A percentile compares a stretch with the other conserved stretches of the same genome.
phyloP scores from a whole-genome alignment of 768 basidiomycete genomes.

The Suillus tomentosus region DNA sequence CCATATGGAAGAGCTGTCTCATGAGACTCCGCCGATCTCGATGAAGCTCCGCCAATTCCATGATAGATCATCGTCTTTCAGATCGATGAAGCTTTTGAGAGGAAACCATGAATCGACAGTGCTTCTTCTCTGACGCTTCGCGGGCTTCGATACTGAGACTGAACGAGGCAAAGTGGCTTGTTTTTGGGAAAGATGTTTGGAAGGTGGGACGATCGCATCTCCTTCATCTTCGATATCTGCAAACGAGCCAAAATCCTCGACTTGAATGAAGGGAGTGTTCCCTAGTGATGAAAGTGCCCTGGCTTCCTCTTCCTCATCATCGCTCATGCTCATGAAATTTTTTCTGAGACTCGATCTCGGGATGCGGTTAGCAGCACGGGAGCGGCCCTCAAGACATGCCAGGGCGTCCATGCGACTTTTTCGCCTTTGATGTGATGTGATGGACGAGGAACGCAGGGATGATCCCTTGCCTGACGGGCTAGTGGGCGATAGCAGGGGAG shows the following conservation, averaged over 20 bases:
- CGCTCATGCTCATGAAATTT: constrained; percentile 71
- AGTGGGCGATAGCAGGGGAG: constrained; percentile 19
- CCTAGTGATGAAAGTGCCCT: constrained; percentile 10
- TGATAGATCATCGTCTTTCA: constrained; percentile 49
- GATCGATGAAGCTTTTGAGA: constrained; percentile 65
- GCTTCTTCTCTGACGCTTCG: constrained; percentile 36
- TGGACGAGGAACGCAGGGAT: constrained; percentile 35
- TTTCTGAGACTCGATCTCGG: constrained; percentile 24
- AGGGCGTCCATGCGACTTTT: constrained; percentile 61
- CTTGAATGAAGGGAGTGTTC: constrained; percentile 18
- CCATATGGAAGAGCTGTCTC: neutral
- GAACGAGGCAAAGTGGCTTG: constrained; percentile 17
- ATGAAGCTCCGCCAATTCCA: constrained; percentile 69
- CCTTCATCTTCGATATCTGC: constrained; percentile 37
- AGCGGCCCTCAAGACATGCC: constrained; percentile 63
- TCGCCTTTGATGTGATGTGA: constrained; percentile 47
- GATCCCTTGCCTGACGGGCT: constrained; percentile 19
- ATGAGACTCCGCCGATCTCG: constrained; percentile 46
- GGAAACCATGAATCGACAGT: constrained; percentile 57
- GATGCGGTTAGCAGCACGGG: constrained; percentile 24
- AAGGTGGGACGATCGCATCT: constrained; percentile 25
- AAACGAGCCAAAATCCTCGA: constrained; percentile 27
- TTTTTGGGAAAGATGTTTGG: constrained; percentile 15
- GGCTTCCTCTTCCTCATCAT: constrained; percentile 56
- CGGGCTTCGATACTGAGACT: constrained; percentile 16